Evolutionary conservation across 2,329 filamentous ascomycete genomes (phyloP).

Genomic region (Nannizziopsis arthrosporioides): DNA sequence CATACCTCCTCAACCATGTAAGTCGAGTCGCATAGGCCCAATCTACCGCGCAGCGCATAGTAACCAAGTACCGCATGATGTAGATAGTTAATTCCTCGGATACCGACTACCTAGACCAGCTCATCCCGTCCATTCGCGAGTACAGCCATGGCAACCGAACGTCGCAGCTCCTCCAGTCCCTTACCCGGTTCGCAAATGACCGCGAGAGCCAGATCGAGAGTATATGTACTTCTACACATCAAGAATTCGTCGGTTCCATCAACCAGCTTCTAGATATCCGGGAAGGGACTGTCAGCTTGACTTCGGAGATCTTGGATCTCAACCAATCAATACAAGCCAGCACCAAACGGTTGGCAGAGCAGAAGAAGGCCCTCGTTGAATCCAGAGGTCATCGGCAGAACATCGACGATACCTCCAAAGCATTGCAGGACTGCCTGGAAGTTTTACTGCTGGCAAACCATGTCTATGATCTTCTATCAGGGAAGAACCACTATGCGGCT

Average conservation of each 20-base stretch:
- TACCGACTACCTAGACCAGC: conserved; percentile 84
- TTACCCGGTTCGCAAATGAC: conserved; percentile 71
- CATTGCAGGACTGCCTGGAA: conserved; percentile 79
- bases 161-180: conserved; percentile 60
- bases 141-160: conserved; percentile 65
- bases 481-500: conserved; percentile 92
- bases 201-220: conserved; percentile 85
- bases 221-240: conserved; percentile 90
- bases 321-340: conserved; percentile 93
- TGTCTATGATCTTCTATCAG: conserved; percentile 78
- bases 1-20: conserved; percentile 32
- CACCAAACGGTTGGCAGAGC: conserved; percentile 83
- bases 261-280: conserved; percentile 87
- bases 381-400: conserved; percentile 87
- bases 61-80: background rate
- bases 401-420: conserved; percentile 82
- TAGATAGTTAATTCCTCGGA: conserved; percentile 92
- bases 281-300: conserved; percentile 78
- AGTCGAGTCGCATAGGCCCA: conserved; percentile 8
- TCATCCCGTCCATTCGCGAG: conserved; percentile 90
- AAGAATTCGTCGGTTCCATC: conserved; percentile 88
- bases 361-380: conserved; percentile 89
- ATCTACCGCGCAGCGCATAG: background rate
- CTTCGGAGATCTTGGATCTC: conserved; percentile 77
- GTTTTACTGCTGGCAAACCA: conserved; percentile 88